A percentile compares a stretch with the other conserved stretches of the same genome.
Conservation (phyloP, 495 filamentous ascomycete species). For the Hypoxylon fuscum region DNA sequence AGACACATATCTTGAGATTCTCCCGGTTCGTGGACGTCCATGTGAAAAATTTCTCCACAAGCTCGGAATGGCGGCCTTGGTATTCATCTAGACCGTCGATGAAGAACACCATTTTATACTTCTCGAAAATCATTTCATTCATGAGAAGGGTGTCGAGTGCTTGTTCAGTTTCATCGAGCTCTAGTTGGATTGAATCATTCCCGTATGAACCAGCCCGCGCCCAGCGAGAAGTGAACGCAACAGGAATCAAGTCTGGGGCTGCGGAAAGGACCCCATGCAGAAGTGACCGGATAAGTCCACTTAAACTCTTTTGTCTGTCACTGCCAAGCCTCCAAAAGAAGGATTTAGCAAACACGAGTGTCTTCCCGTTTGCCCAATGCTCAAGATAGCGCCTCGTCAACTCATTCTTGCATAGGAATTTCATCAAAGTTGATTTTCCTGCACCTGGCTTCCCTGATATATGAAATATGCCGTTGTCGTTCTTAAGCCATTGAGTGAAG, state of each 20-base stretch:
- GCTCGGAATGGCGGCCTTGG: conserved; percentile 25
- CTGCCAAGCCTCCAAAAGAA: conserved; percentile 59
- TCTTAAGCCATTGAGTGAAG: conserved; percentile 44
- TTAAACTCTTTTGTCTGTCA: conserved; percentile 48
- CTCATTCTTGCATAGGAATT: conserved; percentile 40
- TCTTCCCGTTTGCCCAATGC: conserved; percentile 39
- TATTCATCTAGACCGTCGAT: conserved; percentile 52
- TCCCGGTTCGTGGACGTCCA: conserved; percentile 13
- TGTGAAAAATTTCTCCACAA: conserved; percentile 17
- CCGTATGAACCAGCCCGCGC: background rate
- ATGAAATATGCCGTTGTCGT: conserved; percentile 44
- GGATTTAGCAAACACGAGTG: conserved; percentile 47
- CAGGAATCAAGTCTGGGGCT: conserved; percentile 40
- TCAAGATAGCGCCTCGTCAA: conserved; percentile 22
- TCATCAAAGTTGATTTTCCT: conserved; percentile 59
- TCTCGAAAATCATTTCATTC: background rate
- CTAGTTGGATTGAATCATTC: background rate
- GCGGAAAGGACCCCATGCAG: conserved; percentile 47
- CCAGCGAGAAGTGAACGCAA: conserved; percentile 18
- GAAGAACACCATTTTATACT: conserved; percentile 50
- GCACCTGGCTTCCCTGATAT: conserved; percentile 53
- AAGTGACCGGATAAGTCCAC: conserved; percentile 52
- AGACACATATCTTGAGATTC: conserved; percentile 53
- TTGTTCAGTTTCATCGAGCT: conserved; percentile 14
- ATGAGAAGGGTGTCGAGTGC: conserved; percentile 15